A percentile compares a stretch with the other conserved stretches of the same genome.
phyloP scores from a whole-genome alignment of 257 asterid species.

The Solanum pinnatisectum region DNA sequence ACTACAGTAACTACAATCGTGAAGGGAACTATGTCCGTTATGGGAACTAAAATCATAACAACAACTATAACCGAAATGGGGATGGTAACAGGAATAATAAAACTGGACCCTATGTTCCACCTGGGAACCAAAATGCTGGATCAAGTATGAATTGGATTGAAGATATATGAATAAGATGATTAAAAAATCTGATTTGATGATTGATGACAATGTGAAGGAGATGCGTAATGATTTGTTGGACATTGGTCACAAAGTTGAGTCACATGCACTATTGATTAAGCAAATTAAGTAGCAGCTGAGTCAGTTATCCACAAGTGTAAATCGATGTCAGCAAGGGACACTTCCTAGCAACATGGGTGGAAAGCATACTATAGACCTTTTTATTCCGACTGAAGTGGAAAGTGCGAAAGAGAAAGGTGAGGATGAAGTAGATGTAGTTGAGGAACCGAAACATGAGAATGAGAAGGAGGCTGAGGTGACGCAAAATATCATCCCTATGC shows the following conservation, averaged over 20 bases:
- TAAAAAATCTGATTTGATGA: no score
- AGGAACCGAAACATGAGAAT: no score
- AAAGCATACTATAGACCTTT: not conserved
- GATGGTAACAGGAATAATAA: not conserved
- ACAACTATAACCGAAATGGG: no score
- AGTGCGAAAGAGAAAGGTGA: not conserved
- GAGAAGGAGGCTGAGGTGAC: not conserved
- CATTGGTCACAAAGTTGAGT: not conserved
- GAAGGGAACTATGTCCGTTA: not conserved
- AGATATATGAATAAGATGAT: not conserved
- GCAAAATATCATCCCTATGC: not conserved
- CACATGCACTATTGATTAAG: no score
- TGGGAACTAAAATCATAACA: not conserved
- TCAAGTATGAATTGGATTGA: not conserved
- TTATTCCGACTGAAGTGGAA: not conserved
- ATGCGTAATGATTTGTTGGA: not conserved
- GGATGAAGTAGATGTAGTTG: not conserved
- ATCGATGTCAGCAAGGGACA: not conserved
- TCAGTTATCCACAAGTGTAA: not conserved
- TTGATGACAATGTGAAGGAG: not conserved
- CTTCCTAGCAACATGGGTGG: not conserved
- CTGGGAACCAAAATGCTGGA: not conserved
- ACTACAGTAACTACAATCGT: no score
- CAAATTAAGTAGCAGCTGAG: not conserved
- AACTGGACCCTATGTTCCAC: not conserved